Base-by-base conservation (phyloP, 345 rosid species). In the Kandelia obovata region DNA sequence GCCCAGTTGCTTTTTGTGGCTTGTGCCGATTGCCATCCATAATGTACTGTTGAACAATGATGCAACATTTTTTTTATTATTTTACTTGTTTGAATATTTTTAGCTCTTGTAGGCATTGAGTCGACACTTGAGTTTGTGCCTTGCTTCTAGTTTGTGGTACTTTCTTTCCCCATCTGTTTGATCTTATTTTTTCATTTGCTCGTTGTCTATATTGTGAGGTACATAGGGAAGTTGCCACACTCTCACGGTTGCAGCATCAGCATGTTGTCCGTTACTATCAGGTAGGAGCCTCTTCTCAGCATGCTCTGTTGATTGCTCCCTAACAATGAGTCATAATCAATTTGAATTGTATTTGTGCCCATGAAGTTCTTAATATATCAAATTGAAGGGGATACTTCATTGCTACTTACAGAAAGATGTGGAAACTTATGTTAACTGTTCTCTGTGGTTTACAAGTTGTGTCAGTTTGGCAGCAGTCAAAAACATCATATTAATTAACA, bases 241-340 rank as follows among this genome's bases (percentile, higher is more conserved):
- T 94, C 70, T 89, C 98, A 7, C 98, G 97, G 53, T 84, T 94
- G 82, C 97, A 94, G 69, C 98, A 94, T 89, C 96, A 83, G n/a
- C 98, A 94, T 84, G 97, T 94, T 65, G 98, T 94, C 61, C 98
- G 98, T 51, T 94, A 94, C 79, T 94, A 91, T 86, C 98, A 94
- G 92, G 98, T 94, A 58, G 67, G 73, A 3, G 53, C 37, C 59
- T 68, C 55, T 61, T 53, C 66, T 56, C 57, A 66, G 57, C 71
- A 64, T 60, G 56, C 79, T 62, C 67, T 74, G 74, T 62, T 39
- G 49, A 62, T 51, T 72, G 26, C 51, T 68, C 39, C 15, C 27
- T 49, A 28, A 35, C 17, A 6, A 66, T 23, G 19, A 35, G 37
- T 53, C 2, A 19, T 49, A 46, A 11, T 61, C 71, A 60, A 31